Evolutionary conservation across 805 yeast species (phyloP), one percentile per base, ranked within the genome.

Genomic region (Starmerella roubikii): DNA sequence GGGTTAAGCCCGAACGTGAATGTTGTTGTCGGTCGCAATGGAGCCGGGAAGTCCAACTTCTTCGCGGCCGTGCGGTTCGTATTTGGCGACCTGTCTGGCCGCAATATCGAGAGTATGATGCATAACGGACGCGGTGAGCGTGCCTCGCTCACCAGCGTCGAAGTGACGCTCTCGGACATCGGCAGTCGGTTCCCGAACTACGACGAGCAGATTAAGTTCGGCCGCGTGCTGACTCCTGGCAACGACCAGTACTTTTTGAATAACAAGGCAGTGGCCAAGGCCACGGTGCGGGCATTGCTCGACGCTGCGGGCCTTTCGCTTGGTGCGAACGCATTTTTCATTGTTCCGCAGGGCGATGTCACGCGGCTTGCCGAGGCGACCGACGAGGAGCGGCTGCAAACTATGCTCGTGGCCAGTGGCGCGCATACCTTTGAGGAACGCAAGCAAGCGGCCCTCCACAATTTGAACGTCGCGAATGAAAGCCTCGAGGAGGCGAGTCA

Each of bases 281-380:
- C 79, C 2, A 96, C 85, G 54, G 69, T 86, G 13, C 75, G 76
- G 73, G 79, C 81, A 46, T 61, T 83, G 46, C 64, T 51, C 6
- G 96, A 88, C 56, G 77, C 82, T 52, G 94, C 94, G 0, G 98
- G 98, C 0, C 84, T 91, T 54, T 80, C 94, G 0, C 69, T 80
- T 44, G 74, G 84, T 5, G 75, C 85, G 5, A 86, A 85, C 47
- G 95, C 96, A 1, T 88, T 86, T 58, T 88, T 88, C 56, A 88
- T 91, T 49, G 97, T 91, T 4, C 97, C 98, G 0, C 98, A 91
- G 59, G 98, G 98, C 17, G 69, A 82, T 50, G 83, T 91, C 50
- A 79, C 94, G 1, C 69, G 81, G 0, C 65, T 91, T 42, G 88
- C 97, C 0, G 84, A 84, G 54, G 88, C 95, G 0, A 81, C 81